These are phyloP conservation scores for Chaetomium sp. DNA, from an alignment of 2,329 filamentous ascomycete species.

Conservation along the genomic window DNA sequence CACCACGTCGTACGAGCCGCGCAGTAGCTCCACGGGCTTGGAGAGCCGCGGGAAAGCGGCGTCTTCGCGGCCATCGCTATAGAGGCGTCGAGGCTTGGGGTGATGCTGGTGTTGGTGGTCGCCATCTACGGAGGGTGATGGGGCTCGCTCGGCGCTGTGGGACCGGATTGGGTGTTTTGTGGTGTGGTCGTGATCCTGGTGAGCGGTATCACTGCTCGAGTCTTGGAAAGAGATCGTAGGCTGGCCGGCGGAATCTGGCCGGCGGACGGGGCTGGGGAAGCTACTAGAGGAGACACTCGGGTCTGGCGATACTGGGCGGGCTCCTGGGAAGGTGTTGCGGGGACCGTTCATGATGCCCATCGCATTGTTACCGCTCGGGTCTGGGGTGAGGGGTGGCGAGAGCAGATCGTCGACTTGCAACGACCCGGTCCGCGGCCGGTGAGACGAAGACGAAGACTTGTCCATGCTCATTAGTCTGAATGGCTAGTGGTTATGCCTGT, in stretches of 20 bases:
- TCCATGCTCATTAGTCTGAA: slow-evolving; percentile 11
- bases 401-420: slow-evolving; percentile 15
- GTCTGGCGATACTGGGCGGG: slow-evolving; percentile 6
- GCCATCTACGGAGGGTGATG: not conserved
- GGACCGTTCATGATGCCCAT: slow-evolving; percentile 5
- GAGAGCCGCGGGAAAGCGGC: slow-evolving; percentile 47
- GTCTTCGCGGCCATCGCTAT: slow-evolving; percentile 23
- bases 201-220: not conserved
- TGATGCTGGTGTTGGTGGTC: not conserved
- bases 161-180: too few species aligned
- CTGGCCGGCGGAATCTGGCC: slow-evolving; percentile 4
- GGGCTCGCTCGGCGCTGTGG: not conserved
- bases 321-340: not conserved
- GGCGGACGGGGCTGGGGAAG: not conserved
- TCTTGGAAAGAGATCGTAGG: not conserved
- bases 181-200: too few species aligned
- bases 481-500: too few species aligned
- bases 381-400: slow-evolving; percentile 22
- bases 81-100: slow-evolving; percentile 16
- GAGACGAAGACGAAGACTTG: slow-evolving; percentile 1
- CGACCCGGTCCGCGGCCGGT: slow-evolving; percentile 4
- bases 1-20: slow-evolving; percentile 55
- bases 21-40: slow-evolving; percentile 50
- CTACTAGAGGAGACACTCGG: slow-evolving; percentile 3
- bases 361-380: slow-evolving; percentile 9